These are phyloP conservation scores for Perilla frutescens DNA, from an alignment of 257 asterid species.

Conservation along the genomic window DNA sequence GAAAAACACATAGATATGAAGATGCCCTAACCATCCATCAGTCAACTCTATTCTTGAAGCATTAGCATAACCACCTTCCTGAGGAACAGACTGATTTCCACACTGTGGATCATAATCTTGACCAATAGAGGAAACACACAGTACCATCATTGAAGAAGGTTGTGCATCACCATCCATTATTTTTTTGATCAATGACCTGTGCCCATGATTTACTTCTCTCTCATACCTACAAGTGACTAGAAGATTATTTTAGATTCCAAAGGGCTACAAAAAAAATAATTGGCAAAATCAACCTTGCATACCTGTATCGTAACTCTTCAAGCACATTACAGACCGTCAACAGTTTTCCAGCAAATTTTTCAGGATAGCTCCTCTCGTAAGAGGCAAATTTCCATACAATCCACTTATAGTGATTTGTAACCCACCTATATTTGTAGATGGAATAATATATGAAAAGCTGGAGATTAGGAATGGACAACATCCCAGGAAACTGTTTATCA, in stretches of 20 bases:
- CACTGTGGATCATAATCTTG: conserved; percentile 41
- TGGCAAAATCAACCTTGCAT: conserved; percentile 28
- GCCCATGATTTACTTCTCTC: conserved; percentile 93
- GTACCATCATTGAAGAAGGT: conserved; percentile 85
- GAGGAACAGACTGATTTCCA: conserved; percentile 48
- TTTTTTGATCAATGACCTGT: conserved; percentile 84
- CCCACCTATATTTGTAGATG: conserved; percentile 66
- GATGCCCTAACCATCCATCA: conserved; percentile 90
- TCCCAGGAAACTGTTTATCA: conserved; percentile 20
- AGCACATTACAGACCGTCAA: conserved; percentile 76
- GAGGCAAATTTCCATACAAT: conserved; percentile 94
- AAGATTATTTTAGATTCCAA: conserved; percentile 28
- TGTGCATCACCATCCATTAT: conserved; percentile 85
- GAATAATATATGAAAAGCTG: conserved; percentile 19
- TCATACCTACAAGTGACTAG: conserved; percentile 65
- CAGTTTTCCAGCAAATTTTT: conserved; percentile 69
- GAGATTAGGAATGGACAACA: conserved; percentile 20
- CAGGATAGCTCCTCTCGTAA: conserved; percentile 85
- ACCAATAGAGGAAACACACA: conserved; percentile 77
- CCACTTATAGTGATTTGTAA: conserved; percentile 90
- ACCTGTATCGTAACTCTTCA: conserved; percentile 91
- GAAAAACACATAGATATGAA: conserved; percentile 29
- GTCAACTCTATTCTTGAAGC: conserved; percentile 76
- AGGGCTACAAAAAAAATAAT: conserved; percentile 27
- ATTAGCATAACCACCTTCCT: conserved; percentile 41